Conservation (phyloP, 2,329 filamentous ascomycete species). For the Fusarium sambucinum region DNA sequence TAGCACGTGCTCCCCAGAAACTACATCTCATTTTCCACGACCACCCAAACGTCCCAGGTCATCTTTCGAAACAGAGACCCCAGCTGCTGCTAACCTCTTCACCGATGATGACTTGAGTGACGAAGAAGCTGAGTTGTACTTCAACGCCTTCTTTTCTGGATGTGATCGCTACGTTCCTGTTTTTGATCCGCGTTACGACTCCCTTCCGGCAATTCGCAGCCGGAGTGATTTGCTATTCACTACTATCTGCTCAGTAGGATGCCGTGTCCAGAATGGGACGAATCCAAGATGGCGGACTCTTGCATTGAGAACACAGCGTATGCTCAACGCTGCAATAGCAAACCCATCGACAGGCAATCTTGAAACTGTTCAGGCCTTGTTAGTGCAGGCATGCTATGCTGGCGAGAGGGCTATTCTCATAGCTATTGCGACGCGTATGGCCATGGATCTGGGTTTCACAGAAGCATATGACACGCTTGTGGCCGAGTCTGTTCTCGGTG, state of each 20-base stretch:
- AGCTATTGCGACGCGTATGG: constrained; percentile 18
- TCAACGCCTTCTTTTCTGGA: constrained; percentile 21
- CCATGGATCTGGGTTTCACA: constrained; percentile 16
- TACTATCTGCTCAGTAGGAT: constrained; percentile 24
- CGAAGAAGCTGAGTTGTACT: constrained; percentile 12
- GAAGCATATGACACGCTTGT: constrained; percentile 21
- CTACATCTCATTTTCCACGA: neutral
- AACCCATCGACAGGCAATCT: constrained; percentile 11
- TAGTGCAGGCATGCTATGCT: constrained; percentile 24
- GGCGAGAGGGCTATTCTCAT: constrained; percentile 15
- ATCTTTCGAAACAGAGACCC: constrained; percentile 7
- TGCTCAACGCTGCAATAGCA: constrained; percentile 23
- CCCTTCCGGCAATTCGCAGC: neutral
- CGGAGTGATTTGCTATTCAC: constrained; percentile 6
- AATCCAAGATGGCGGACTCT: constrained; percentile 8
- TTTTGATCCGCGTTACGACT: neutral
- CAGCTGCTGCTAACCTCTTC: neutral
- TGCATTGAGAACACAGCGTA: constrained; percentile 4
- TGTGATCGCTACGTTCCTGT: constrained; percentile 23
- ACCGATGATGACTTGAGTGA: neutral
- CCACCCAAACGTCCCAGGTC: neutral
- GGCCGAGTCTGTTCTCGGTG: constrained; percentile 1
- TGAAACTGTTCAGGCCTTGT: constrained; percentile 14
- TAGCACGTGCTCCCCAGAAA: constrained; percentile 5
- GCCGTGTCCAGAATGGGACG: constrained; percentile 16